These are phyloP conservation scores for Phytopythium mirpurense DNA, from an alignment of 352 stramenopile genomes.

Conservation along the genomic window DNA sequence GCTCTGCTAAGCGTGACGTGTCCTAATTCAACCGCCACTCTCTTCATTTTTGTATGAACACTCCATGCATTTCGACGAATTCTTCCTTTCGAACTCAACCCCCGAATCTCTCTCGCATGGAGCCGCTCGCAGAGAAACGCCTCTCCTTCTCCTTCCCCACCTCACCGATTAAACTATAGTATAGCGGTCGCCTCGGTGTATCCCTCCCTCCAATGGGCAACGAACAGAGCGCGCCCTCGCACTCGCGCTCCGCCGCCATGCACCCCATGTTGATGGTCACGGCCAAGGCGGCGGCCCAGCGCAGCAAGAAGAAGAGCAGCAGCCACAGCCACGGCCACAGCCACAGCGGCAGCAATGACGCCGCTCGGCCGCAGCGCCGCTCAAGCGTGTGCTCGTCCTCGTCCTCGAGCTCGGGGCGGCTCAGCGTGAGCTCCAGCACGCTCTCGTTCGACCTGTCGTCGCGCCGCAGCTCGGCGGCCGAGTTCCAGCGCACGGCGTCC, in stretches of 20 bases:
- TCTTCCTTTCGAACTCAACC: background rate
- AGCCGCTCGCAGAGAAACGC: too few species aligned
- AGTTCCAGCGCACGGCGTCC: constrained; percentile 1
- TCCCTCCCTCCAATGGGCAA: constrained; percentile 1
- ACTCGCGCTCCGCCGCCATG: constrained; percentile 1
- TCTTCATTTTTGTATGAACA: too few species aligned
- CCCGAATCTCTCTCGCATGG: background rate
- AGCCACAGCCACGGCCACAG: background rate
- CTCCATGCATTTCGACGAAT: too few species aligned
- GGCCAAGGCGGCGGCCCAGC: background rate
- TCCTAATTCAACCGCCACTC: background rate
- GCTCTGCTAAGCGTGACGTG: background rate
- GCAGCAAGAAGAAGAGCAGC: constrained; percentile 2
- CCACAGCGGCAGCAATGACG: background rate
- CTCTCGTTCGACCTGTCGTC: constrained; percentile 2
- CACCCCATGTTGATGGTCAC: constrained; percentile 6
- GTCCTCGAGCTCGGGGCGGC: constrained; percentile 2
- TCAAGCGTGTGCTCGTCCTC: constrained; percentile 1
- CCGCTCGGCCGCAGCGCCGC: background rate
- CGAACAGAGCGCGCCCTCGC: constrained; percentile 6
- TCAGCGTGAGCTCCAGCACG: constrained; percentile 3
- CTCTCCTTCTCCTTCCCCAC: too few species aligned
- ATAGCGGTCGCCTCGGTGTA: background rate
- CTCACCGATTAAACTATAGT: too few species aligned
- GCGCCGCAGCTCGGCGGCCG: background rate